Evolutionary conservation across 768 basidiomycete genomes (phyloP), one percentile per base, ranked within the genome.

Genomic region (Mycena pura): DNA sequence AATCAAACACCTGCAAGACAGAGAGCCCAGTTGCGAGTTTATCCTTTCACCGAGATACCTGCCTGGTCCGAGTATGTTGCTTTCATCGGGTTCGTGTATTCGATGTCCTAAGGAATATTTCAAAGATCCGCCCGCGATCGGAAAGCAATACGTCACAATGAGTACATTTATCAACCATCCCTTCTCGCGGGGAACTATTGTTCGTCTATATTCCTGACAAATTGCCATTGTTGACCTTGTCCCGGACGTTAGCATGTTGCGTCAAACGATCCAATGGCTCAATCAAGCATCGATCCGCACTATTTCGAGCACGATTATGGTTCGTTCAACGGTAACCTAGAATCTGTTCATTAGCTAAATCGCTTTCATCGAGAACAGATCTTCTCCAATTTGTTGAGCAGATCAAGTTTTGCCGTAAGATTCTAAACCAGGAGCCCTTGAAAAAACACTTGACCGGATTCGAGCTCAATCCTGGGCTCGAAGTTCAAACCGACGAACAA

Each of bases 401-500:
- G 15, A 36, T 69, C 50, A 71, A 72, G 39, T 69, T 68, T 54
- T 38, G 54, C 22, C 57, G 67, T 29, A 62, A 24, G 17, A 47
- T 65, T 47, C 34, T 56, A 1, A 39, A 69, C 7, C 60, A 60
- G 11, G 64, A 63, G 39, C 68, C 66, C 0, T 49, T 69, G 57
- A 64, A 63, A 45, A 52, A 49, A 28, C 27, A 64, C n/a, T 31
- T 72, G 19, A 57, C 57, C 0, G 53, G 31, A 9, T 62, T n/a
- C 29, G 69, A 64, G 44, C 53, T 44, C 22, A 54, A 19, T 24
- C 69, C 73, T 13, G 72, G 72, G 8, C 56, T 57, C 6, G 46
- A 57, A 10, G 58, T 70, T 31, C 50, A 56, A 17, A 66, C 59
- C 13, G 72, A 69, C 75, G 10, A 64, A 54, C 29, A 81, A 79